Percentiles rank a stretch among this genome's conserved stretches.
phyloP scores from a whole-genome alignment of 345 rosid genomes.

The Nephelium lappaceum region DNA sequence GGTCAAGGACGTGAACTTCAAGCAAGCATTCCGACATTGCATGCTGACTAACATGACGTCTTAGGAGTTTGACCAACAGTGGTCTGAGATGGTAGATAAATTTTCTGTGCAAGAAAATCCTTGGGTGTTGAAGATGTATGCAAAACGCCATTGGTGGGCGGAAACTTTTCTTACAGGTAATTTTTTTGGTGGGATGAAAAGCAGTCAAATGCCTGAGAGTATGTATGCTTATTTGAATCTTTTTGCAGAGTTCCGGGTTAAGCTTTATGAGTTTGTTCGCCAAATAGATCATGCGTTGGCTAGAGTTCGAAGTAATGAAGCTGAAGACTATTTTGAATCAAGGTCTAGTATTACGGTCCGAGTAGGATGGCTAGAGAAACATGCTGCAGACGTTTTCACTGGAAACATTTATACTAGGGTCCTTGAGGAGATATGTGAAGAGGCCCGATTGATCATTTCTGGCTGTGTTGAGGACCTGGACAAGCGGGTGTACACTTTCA shows the following conservation, averaged over 20 bases:
- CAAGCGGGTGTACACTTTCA: neutral
- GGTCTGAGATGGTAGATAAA: neutral
- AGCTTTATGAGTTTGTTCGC: neutral
- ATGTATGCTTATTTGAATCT: neutral
- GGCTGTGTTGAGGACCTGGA: neutral
- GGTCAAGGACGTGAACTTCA: neutral
- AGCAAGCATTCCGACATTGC: neutral
- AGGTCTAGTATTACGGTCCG: neutral
- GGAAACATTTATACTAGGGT: neutral
- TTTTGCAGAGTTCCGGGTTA: neutral
- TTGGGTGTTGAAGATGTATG: neutral
- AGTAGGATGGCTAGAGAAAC: neutral
- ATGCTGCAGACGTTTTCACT: neutral
- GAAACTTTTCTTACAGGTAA: neutral
- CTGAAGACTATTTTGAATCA: constrained; percentile 1
- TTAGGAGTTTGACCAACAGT: neutral
- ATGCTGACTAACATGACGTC: neutral
- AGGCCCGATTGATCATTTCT: neutral
- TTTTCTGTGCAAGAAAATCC: neutral
- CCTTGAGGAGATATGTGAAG: neutral
- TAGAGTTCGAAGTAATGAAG: constrained; percentile 6
- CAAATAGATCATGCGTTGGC: neutral
- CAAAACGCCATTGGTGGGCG: neutral
- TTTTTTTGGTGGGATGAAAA: neutral
- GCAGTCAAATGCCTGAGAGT: neutral